These are phyloP conservation scores for Aspergillus cristatus DNA, from an alignment of 495 filamentous ascomycete genomes.

Conservation along the genomic window DNA sequence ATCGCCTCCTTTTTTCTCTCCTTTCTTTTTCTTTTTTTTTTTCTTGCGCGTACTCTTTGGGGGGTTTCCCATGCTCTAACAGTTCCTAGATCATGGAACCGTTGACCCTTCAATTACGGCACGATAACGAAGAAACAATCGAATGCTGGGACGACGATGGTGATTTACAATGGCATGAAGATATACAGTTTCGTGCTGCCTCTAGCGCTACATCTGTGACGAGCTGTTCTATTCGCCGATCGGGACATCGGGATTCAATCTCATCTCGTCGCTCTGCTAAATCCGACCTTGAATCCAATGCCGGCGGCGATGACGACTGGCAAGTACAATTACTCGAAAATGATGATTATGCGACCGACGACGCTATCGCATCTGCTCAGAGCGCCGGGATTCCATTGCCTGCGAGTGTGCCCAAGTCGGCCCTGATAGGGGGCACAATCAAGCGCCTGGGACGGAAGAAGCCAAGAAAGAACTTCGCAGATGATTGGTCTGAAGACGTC, in stretches of 20 bases:
- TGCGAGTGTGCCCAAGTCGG: constrained; percentile 81
- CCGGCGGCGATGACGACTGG: constrained; percentile 71
- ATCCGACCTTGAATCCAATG: constrained; percentile 68
- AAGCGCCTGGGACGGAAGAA: constrained; percentile 81
- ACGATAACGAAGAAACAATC: constrained; percentile 47
- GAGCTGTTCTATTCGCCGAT: constrained; percentile 40
- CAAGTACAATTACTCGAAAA: constrained; percentile 69
- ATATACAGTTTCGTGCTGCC: constrained; percentile 56
- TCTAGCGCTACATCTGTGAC: constrained; percentile 49
- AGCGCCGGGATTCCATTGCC: constrained; percentile 90
- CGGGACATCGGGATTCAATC: constrained; percentile 59
- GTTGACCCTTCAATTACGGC: constrained; percentile 45
- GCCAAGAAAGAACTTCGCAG: constrained; percentile 61
- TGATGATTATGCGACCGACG: constrained; percentile 67
- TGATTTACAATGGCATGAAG: constrained; percentile 65
- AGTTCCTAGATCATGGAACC: constrained; percentile 44
- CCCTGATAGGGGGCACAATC: constrained; percentile 87
- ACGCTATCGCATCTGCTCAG: constrained; percentile 79
- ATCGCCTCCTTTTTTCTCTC: too few relatives aligned
- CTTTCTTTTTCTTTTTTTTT: too few relatives aligned
- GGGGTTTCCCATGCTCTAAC: too few relatives aligned
- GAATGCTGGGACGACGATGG: constrained; percentile 90
- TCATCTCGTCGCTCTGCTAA: constrained; percentile 70
- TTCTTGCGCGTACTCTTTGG: too few relatives aligned
- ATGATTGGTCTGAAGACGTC: constrained; percentile 90